A percentile compares a stretch with the other conserved stretches of the same genome.
Conservation (phyloP, 2,329 filamentous ascomycete species). For the Paecilomyces niveus region DNA sequence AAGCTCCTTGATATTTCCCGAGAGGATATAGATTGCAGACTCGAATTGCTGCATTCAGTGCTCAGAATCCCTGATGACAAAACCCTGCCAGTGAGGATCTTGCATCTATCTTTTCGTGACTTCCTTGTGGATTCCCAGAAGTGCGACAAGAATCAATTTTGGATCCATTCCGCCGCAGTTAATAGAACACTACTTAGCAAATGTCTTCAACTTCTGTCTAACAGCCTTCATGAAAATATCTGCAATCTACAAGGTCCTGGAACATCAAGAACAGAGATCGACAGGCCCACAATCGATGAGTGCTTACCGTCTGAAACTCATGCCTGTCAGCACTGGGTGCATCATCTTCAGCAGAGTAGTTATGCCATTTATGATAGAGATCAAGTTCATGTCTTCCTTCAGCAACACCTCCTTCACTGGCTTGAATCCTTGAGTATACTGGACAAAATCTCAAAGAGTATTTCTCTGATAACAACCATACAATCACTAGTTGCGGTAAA, state of each 20-base stretch:
- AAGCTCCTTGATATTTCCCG: neutral
- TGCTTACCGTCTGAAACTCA: constrained; percentile 8
- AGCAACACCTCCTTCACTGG: neutral
- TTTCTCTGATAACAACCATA: neutral
- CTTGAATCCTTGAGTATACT: neutral
- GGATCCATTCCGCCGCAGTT: neutral
- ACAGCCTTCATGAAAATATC: neutral
- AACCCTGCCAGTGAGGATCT: neutral
- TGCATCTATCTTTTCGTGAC: neutral
- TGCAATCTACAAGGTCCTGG: neutral
- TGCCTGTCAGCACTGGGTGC: constrained; percentile 14
- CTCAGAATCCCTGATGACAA: neutral
- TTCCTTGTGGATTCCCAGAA: neutral
- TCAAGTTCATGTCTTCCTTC: constrained; percentile 1
- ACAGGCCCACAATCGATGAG: constrained; percentile 1
- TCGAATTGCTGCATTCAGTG: neutral
- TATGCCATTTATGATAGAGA: constrained; percentile 2
- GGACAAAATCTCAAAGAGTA: neutral
- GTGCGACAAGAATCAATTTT: neutral
- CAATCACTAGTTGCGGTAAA: neutral
- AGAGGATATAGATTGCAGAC: neutral
- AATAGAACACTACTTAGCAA: neutral
- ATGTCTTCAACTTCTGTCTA: neutral
- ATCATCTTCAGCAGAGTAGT: constrained; percentile 9
- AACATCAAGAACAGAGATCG: neutral